Conservation (phyloP, 2,329 filamentous ascomycete genomes). For the Claviceps digitariae region DNA sequence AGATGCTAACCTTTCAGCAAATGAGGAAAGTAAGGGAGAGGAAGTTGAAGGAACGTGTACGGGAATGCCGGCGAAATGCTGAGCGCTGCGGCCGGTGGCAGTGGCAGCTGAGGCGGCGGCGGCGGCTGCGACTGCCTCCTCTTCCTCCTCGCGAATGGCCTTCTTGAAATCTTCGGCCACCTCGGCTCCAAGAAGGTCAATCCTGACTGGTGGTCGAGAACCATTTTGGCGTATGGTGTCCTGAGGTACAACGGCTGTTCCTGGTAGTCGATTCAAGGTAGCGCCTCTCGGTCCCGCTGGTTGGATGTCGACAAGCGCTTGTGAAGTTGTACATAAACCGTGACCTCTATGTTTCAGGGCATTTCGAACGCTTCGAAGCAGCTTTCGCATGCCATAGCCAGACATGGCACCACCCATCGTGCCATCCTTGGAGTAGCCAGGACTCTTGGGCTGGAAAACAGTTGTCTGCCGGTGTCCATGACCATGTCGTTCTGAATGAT, state of each 20-base stretch:
- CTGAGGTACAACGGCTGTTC: conserved; percentile 47
- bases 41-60: conserved; percentile 12
- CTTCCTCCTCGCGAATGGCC: conserved; percentile 56
- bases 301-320: conserved; percentile 32
- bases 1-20: conserved; percentile 29
- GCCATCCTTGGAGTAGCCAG: conserved; percentile 29
- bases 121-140: conserved; percentile 20
- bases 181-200: conserved; percentile 71
- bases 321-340: conserved; percentile 29
- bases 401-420: conserved; percentile 47
- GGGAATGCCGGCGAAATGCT: conserved; percentile 12
- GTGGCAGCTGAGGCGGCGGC: conserved; percentile 7
- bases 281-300: conserved; percentile 37
- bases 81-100: conserved; percentile 10
- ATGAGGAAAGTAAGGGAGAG: conserved; percentile 14
- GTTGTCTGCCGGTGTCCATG: conserved; percentile 39
- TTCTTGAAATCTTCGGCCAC: conserved; percentile 67
- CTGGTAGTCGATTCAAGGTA: conserved; percentile 44
- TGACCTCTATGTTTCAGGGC: conserved; percentile 54
- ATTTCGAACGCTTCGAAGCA: conserved; percentile 75
- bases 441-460: conserved; percentile 28
- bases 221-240: conserved; percentile 30
- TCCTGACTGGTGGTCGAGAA: conserved; percentile 44
- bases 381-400: conserved; percentile 66
- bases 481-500: conserved; percentile 35